Percentiles rank a stretch among this genome's conserved stretches.
These are phyloP conservation scores for Asterella californica DNA, from an alignment of 225 moss, liverwort and hornwort species.

Conservation along the genomic window DNA sequence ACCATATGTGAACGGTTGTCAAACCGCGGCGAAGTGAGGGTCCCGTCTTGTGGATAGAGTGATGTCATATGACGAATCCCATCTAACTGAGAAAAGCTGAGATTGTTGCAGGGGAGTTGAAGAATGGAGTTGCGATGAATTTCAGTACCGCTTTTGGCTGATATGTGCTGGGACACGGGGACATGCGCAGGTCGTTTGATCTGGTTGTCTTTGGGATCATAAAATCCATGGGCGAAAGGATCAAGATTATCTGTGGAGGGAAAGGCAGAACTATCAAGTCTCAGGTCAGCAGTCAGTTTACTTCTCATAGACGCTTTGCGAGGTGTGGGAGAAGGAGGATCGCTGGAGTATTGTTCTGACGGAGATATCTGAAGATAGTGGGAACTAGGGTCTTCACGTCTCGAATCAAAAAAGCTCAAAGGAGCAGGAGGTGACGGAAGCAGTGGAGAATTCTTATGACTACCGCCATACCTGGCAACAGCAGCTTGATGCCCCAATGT, in stretches of 20 bases:
- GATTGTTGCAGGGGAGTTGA: not conserved
- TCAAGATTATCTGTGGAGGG: not conserved
- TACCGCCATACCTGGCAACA: not conserved
- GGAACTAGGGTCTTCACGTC: not conserved
- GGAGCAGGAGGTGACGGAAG: slow-evolving; percentile 10
- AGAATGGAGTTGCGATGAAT: not conserved
- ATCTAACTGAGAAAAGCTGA: slow-evolving; percentile 2
- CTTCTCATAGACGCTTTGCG: not conserved
- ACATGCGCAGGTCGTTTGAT: not conserved
- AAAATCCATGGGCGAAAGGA: not conserved
- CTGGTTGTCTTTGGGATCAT: not conserved
- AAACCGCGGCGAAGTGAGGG: not conserved
- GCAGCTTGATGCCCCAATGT: not conserved
- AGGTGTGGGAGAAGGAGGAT: slow-evolving; percentile 21
- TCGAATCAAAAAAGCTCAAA: not conserved
- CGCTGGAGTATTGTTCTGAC: not conserved
- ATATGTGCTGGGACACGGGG: not conserved
- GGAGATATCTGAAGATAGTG: not conserved
- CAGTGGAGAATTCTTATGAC: not conserved
- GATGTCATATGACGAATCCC: not conserved
- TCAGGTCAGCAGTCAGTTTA: not conserved
- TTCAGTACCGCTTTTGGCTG: not conserved
- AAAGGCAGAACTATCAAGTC: slow-evolving; percentile 13
- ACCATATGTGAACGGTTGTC: not conserved
- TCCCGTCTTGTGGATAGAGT: not conserved